Evolutionary conservation across 1,284 basidiomycete species (phyloP).

Genomic region (Bjerkandera adusta): DNA sequence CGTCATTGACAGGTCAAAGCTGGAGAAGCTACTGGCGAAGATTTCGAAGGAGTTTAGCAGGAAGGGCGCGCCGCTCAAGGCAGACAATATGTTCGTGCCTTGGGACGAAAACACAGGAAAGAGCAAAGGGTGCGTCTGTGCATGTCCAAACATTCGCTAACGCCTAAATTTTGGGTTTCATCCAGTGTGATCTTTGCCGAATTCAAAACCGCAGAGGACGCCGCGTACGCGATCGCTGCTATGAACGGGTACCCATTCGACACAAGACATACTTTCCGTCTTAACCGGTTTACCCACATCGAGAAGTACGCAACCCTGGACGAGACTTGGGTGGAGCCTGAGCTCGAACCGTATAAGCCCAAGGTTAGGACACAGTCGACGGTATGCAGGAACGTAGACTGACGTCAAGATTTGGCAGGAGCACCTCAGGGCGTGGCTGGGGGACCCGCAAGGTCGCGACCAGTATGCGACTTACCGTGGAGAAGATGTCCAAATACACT

Average conservation of each 20-base stretch:
- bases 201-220: slow-evolving; percentile 80
- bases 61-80: slow-evolving; percentile 76
- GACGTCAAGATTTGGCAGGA: slow-evolving; percentile 53
- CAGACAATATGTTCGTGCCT: slow-evolving; percentile 78
- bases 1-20: slow-evolving; percentile 80
- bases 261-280: slow-evolving; percentile 86
- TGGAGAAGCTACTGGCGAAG: slow-evolving; percentile 74
- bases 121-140: slow-evolving; percentile 85
- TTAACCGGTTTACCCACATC: slow-evolving; percentile 93
- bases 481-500: slow-evolving; percentile 89
- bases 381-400: not conserved
- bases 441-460: slow-evolving; percentile 90
- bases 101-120: slow-evolving; percentile 80
- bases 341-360: slow-evolving; percentile 77
- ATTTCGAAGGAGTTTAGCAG: slow-evolving; percentile 82
- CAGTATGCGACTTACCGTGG: slow-evolving; percentile 95
- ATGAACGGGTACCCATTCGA: slow-evolving; percentile 92
- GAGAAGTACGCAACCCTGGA: slow-evolving; percentile 83
- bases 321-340: slow-evolving; percentile 83
- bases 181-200: slow-evolving; percentile 72
- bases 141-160: not conserved
- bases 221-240: slow-evolving; percentile 74
- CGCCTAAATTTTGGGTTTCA: slow-evolving; percentile 53
- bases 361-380: slow-evolving; percentile 48
- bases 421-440: slow-evolving; percentile 94